A percentile compares a stretch with the other conserved stretches of the same genome.
phyloP scores from a whole-genome alignment of 2,329 filamentous ascomycete species.

The Alternaria postmessia region DNA sequence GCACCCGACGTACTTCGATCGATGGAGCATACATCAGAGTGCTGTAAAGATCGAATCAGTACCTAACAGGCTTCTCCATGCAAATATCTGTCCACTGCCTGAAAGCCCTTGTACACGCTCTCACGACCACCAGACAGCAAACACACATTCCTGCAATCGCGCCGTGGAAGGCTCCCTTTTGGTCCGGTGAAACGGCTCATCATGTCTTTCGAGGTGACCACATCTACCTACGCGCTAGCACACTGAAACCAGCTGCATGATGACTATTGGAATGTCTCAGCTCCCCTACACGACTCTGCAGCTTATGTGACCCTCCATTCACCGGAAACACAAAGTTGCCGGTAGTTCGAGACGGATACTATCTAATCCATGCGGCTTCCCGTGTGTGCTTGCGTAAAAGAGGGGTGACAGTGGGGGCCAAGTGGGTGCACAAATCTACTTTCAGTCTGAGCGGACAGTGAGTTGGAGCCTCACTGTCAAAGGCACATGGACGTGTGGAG shows the following conservation, averaged over 20 bases:
- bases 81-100: neutral
- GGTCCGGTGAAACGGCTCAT: neutral
- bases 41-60: neutral
- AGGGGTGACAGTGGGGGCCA: neutral
- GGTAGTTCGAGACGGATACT: conserved; percentile 1
- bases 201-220: neutral
- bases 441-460: neutral
- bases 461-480: neutral
- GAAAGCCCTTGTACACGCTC: neutral
- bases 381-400: conserved; percentile 3
- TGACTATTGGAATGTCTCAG: conserved; percentile 4
- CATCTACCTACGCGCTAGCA: neutral
- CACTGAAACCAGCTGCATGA: neutral
- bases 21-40: neutral
- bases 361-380: conserved; percentile 9
- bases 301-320: neutral
- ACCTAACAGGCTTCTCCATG: neutral
- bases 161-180: neutral
- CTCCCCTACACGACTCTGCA: neutral
- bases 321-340: conserved; percentile 17
- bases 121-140: neutral
- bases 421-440: neutral
- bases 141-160: neutral
- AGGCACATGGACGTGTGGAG: neutral
- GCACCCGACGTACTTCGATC: neutral